Evolutionary conservation across 371 early-diverging fungal species (phyloP).

Genomic region (Circinella umbellata): DNA sequence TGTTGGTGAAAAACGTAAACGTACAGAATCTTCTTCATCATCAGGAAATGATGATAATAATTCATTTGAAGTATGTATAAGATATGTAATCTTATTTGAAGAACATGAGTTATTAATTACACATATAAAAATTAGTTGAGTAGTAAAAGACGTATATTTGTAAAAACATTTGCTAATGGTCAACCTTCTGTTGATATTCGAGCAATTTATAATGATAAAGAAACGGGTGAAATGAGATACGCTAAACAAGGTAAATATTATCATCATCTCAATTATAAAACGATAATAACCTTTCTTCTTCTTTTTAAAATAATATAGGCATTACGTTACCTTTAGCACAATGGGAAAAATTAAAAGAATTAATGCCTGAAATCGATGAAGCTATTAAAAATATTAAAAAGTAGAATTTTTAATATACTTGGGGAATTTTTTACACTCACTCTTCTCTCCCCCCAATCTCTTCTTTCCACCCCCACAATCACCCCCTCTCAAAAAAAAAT

Average conservation of each 20-base stretch:
- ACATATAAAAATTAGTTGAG: too few relatives aligned
- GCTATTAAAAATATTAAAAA: slow-evolving; percentile 23
- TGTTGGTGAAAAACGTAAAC: slow-evolving; percentile 1
- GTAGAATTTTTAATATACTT: not conserved
- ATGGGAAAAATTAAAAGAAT: slow-evolving; percentile 31
- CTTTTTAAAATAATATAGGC: slow-evolving; percentile 14
- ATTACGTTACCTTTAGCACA: slow-evolving; percentile 33
- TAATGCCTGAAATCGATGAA: slow-evolving; percentile 29
- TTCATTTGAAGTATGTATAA: not conserved
- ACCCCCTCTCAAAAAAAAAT: not conserved
- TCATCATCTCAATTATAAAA: not conserved
- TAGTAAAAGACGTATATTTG: slow-evolving; percentile 15
- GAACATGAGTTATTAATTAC: too few relatives aligned
- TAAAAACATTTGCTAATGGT: slow-evolving; percentile 17
- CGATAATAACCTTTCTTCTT: too few relatives aligned
- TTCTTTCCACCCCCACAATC: not conserved
- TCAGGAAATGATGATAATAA: not conserved
- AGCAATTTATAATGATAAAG: slow-evolving; percentile 17
- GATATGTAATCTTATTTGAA: too few relatives aligned
- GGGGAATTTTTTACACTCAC: too few relatives aligned
- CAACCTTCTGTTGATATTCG: slow-evolving; percentile 23
- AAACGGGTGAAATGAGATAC: slow-evolving; percentile 9
- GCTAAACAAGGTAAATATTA: slow-evolving; percentile 21
- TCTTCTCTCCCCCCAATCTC: too few relatives aligned
- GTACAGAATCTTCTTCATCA: not conserved